Conservation (phyloP, 768 basidiomycete species). For the Sistotremastrum suecicum region DNA sequence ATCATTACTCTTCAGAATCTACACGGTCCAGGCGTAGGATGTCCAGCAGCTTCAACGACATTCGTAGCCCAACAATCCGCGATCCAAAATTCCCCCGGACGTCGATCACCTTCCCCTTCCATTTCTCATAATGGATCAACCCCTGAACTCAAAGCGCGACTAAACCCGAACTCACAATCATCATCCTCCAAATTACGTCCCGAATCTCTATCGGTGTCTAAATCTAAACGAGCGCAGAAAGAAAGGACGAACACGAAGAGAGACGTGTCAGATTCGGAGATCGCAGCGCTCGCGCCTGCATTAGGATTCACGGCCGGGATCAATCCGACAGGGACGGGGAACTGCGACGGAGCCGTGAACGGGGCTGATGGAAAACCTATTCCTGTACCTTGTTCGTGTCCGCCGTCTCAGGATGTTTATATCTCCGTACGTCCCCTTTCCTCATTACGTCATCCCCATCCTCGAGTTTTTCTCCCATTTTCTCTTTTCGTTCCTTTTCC, state of each 20-base stretch:
- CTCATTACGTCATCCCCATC: background rate
- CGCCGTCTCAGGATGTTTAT: conserved; percentile 36
- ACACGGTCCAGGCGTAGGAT: conserved; percentile 13
- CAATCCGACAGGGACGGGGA: conserved; percentile 15
- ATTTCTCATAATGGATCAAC: no score
- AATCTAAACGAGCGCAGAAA: no score
- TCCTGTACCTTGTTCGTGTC: conserved; percentile 13
- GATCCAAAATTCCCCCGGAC: background rate
- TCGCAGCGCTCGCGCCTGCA: conserved; percentile 11
- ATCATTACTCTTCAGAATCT: conserved; percentile 16
- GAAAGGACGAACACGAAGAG: no score
- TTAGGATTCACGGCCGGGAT: conserved; percentile 14
- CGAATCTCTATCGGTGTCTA: no score
- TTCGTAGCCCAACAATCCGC: conserved; percentile 6
- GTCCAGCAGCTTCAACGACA: conserved; percentile 12
- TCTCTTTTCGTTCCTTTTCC: no score
- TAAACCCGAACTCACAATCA: no score
- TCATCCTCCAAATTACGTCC: no score
- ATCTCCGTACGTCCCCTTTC: conserved; percentile 25
- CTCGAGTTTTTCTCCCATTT: no score
- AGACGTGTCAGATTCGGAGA: background rate
- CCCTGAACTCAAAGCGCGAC: no score
- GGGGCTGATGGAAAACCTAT: conserved; percentile 5
- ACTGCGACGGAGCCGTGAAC: conserved; percentile 16
- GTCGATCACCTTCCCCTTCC: no score